Percentiles rank a stretch among this genome's conserved stretches.
phyloP scores from a whole-genome alignment of 306 rosid species.

The Quercus cerris region DNA sequence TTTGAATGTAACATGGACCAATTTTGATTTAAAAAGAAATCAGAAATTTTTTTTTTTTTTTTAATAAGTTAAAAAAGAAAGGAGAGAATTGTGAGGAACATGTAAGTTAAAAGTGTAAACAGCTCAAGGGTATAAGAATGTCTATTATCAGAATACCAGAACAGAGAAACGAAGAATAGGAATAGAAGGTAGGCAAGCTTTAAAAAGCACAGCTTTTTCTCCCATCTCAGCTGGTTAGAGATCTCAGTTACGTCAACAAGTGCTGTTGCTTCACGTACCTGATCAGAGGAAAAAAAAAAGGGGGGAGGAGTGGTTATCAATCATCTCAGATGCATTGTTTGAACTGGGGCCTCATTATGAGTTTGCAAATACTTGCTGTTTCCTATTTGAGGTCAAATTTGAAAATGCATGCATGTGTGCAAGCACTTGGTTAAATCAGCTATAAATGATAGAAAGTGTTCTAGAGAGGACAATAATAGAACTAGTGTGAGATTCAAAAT shows the following conservation, averaged over 20 bases:
- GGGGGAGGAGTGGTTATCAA: not conserved
- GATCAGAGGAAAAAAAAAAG: not conserved
- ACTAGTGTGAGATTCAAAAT: not conserved
- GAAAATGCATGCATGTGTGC: not conserved
- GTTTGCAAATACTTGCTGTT: not conserved
- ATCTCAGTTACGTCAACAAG: constrained; percentile 84
- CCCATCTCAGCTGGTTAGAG: constrained; percentile 64
- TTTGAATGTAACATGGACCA: too few species aligned
- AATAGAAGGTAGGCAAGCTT: constrained; percentile 51
- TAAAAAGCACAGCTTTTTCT: constrained; percentile 57
- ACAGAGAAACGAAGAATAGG: constrained; percentile 47
- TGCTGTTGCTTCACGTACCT: constrained; percentile 58
- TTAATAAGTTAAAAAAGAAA: too few species aligned
- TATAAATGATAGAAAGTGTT: not conserved
- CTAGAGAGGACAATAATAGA: not conserved
- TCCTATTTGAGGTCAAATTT: not conserved
- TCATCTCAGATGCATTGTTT: constrained; percentile 12
- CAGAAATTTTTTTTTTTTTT: too few species aligned
- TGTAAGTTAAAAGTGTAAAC: not conserved
- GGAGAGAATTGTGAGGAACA: too few species aligned
- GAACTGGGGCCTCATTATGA: not conserved
- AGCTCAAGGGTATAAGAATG: not conserved
- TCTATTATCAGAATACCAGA: constrained; percentile 46
- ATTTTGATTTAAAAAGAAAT: too few species aligned
- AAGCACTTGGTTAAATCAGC: not conserved